phyloP scores from a whole-genome alignment of 352 stramenopile species.

The Globisporangium recalcitrans region DNA sequence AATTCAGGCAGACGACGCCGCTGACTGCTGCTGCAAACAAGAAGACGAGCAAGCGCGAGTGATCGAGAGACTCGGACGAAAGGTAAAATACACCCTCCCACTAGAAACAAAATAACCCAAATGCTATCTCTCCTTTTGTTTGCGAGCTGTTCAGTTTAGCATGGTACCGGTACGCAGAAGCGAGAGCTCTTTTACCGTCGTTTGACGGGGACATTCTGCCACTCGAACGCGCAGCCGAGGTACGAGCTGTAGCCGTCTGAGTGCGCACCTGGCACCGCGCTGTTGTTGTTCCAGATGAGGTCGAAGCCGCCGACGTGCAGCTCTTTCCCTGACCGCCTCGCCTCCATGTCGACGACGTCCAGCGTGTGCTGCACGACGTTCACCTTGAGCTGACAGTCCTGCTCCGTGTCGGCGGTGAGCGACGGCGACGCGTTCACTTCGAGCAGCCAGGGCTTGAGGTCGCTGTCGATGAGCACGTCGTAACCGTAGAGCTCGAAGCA shows the following conservation, averaged over 20 bases:
- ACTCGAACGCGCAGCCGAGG: conserved; percentile 51
- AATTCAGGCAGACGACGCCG: background rate
- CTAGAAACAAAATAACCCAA: conserved; percentile 6
- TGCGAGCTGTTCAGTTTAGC: too few relatives aligned
- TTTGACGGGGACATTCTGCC: conserved; percentile 14
- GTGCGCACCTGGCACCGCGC: conserved; percentile 26
- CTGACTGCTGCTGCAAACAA: background rate
- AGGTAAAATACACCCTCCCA: conserved; percentile 1
- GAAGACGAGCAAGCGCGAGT: background rate
- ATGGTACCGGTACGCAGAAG: too few relatives aligned
- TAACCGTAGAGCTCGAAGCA: conserved; percentile 91
- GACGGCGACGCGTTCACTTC: conserved; percentile 82
- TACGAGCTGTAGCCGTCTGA: conserved; percentile 55
- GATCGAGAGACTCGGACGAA: background rate
- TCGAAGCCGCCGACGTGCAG: conserved; percentile 64
- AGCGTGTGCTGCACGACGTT: conserved; percentile 86
- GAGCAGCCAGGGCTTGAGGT: conserved; percentile 82
- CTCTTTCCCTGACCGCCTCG: conserved; percentile 33
- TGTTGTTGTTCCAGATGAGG: conserved; percentile 56
- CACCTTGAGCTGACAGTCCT: conserved; percentile 84
- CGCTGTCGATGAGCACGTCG: conserved; percentile 81
- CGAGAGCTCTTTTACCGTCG: conserved; percentile 14
- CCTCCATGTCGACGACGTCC: conserved; percentile 84
- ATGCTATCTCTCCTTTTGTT: conserved; percentile 1
- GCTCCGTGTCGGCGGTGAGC: conserved; percentile 49